These are phyloP conservation scores for Spatholobus suberectus DNA, from an alignment of 306 rosid species.

Conservation along the genomic window DNA sequence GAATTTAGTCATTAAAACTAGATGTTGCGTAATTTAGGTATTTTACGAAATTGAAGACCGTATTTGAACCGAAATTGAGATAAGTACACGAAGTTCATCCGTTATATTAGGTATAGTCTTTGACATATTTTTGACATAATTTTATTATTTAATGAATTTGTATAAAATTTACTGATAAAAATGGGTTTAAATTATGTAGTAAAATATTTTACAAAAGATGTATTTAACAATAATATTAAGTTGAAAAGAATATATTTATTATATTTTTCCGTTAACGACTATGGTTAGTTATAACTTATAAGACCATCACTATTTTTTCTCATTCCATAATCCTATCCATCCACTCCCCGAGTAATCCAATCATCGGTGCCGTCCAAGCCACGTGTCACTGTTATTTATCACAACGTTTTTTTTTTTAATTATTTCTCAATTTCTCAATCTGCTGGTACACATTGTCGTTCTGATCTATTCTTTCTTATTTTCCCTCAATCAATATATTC, in stretches of 20 bases:
- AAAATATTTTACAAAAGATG: too few species aligned
- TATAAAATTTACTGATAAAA: too few species aligned
- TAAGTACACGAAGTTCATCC: not conserved
- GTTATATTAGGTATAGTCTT: not conserved
- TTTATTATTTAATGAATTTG: too few species aligned
- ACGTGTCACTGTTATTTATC: not conserved
- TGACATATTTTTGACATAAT: not conserved
- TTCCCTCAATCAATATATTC: not conserved
- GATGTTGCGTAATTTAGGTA: not conserved
- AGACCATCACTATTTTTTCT: not conserved
- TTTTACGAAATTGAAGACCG: not conserved
- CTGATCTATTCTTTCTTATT: constrained; percentile 36
- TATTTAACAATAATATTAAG: too few species aligned
- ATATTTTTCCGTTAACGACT: not conserved
- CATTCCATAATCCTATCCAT: constrained; percentile 12
- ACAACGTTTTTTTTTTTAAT: not conserved
- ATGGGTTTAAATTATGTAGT: too few species aligned
- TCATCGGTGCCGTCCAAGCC: constrained; percentile 52
- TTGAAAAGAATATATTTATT: not conserved
- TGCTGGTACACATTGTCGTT: constrained; percentile 34
- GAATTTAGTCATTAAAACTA: not conserved
- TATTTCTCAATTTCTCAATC: not conserved
- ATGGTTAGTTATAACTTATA: not conserved
- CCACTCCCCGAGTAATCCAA: not conserved
- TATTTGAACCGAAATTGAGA: not conserved